A percentile compares a stretch with the other conserved stretches of the same genome.
These are phyloP conservation scores for Cicer judaicum DNA, from an alignment of 306 rosid genomes.

Conservation along the genomic window DNA sequence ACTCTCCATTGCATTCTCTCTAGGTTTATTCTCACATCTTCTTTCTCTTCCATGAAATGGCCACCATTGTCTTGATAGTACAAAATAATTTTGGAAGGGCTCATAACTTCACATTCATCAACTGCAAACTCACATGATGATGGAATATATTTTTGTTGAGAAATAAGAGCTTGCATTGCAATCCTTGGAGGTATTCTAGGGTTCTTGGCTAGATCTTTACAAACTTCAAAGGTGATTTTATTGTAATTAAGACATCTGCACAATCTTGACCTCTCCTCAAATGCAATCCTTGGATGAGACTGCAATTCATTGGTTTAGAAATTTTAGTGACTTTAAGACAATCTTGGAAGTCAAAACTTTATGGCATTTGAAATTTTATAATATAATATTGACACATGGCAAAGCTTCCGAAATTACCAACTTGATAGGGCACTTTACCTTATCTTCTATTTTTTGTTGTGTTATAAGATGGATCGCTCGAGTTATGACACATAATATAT, in stretches of 20 bases:
- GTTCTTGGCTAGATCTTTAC: conserved; percentile 76
- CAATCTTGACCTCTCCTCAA: conserved; percentile 70
- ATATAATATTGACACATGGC: conserved; percentile 5
- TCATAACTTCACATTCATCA: conserved; percentile 24
- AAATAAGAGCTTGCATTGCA: conserved; percentile 70
- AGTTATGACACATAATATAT: neutral
- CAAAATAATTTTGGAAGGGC: conserved; percentile 43
- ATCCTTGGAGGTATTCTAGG: conserved; percentile 77
- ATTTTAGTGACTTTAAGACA: neutral
- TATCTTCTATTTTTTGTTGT: conserved; percentile 24
- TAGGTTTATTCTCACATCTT: conserved; percentile 48
- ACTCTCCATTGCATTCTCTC: conserved; percentile 70
- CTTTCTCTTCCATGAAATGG: conserved; percentile 46
- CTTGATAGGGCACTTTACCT: conserved; percentile 11
- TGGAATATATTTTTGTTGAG: conserved; percentile 52
- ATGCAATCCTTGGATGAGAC: conserved; percentile 62
- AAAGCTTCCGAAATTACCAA: conserved; percentile 15
- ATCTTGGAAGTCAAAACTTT: conserved; percentile 13
- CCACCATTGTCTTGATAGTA: conserved; percentile 27
- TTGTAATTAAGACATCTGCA: conserved; percentile 72
- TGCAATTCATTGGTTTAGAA: conserved; percentile 46
- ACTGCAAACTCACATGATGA: conserved; percentile 26
- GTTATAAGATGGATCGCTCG: conserved; percentile 4
- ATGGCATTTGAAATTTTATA: neutral
- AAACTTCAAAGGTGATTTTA: conserved; percentile 68